Evolutionary conservation across 192 early-diverging fungal genomes (phyloP).

Genomic region (Podochytrium sp.): DNA sequence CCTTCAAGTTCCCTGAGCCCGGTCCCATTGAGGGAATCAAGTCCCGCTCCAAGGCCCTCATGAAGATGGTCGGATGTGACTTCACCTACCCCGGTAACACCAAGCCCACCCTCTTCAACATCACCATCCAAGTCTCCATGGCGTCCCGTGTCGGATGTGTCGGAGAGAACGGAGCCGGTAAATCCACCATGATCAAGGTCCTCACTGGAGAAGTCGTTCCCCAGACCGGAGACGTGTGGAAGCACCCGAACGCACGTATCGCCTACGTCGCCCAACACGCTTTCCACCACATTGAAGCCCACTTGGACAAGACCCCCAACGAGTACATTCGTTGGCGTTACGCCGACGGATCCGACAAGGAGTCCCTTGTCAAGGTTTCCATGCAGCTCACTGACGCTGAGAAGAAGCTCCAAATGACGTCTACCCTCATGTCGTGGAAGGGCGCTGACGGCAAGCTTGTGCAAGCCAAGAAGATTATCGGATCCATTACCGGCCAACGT

Average conservation of each 20-base stretch:
- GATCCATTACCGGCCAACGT: conserved; percentile 57
- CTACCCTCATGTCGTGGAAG: conserved; percentile 34
- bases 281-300: conserved; percentile 85
- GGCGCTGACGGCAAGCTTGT: conserved; percentile 32
- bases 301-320: conserved; percentile 82
- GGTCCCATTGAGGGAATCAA: conserved; percentile 78
- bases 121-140: conserved; percentile 70
- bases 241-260: conserved; percentile 84
- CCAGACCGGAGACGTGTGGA: conserved; percentile 71
- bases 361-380: conserved; percentile 71
- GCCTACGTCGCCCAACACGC: conserved; percentile 88
- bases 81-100: conserved; percentile 76
- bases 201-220: conserved; percentile 75
- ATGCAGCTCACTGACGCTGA: conserved; percentile 72
- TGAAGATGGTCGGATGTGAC: conserved; percentile 74
- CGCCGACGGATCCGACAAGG: conserved; percentile 76
- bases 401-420: conserved; percentile 50
- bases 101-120: conserved; percentile 63
- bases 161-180: conserved; percentile 86
- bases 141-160: conserved; percentile 81
- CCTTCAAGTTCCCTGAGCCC: conserved; percentile 79
- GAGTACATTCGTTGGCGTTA: conserved; percentile 87
- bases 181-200: conserved; percentile 83
- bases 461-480: conserved; percentile 42
- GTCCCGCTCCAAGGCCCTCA: conserved; percentile 77